phyloP scores from a whole-genome alignment of 225 moss, liverwort and hornwort species.

The Physcomitrellopsis africana region DNA sequence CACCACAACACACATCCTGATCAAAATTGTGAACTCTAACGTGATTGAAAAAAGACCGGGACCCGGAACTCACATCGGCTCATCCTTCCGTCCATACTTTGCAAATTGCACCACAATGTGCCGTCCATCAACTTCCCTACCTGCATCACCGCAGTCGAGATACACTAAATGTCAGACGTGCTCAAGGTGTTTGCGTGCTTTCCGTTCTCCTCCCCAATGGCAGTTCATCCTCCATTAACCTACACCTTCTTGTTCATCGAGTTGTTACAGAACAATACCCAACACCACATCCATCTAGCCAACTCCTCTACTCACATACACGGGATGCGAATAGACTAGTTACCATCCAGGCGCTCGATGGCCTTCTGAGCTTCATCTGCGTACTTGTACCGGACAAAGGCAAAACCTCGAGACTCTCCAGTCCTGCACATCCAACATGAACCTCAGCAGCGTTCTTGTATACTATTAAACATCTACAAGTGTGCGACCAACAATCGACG shows the following conservation, averaged over 20 bases:
- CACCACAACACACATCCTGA: neutral
- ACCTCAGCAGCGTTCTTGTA: neutral
- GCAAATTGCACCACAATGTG: conserved; percentile 72
- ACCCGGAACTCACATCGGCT: conserved; percentile 58
- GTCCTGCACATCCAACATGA: conserved; percentile 54
- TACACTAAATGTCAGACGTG: conserved; percentile 22
- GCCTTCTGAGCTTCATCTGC: conserved; percentile 95
- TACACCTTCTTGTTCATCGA: neutral
- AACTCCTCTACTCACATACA: neutral
- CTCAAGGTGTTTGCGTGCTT: conserved; percentile 37
- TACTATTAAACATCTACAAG: neutral
- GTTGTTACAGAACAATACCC: neutral
- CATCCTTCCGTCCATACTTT: conserved; percentile 68
- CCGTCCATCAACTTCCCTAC: conserved; percentile 68
- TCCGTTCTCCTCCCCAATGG: conserved; percentile 55
- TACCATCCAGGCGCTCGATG: conserved; percentile 94
- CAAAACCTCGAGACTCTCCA: conserved; percentile 90
- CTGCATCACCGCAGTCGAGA: conserved; percentile 34
- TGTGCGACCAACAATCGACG: neutral
- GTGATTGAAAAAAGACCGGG: neutral
- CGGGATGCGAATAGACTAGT: neutral
- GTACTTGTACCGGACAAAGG: conserved; percentile 92
- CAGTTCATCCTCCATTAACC: neutral
- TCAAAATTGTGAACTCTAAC: neutral
- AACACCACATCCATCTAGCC: neutral